Base-by-base conservation (phyloP, 768 basidiomycete species). In the Hortiboletus campestris region DNA sequence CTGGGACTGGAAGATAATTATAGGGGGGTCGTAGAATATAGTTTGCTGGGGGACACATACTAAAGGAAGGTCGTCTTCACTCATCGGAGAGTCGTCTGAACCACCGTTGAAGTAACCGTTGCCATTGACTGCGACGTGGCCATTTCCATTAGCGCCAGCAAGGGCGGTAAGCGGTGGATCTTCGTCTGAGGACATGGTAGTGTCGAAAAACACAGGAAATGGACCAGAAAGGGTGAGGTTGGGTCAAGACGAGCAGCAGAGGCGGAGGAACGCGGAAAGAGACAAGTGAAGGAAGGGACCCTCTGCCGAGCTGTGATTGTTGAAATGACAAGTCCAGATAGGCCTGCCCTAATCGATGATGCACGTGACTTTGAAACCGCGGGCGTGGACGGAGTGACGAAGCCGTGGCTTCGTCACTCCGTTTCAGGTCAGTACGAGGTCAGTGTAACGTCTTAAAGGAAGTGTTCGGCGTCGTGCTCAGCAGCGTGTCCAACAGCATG, bases 1-100 rank as follows among this genome's bases (percentile, higher is more conserved):
- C 75, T 89, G 84, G 11, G 83, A 86, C 84, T 78, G 50, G 39
- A 42, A 32, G 51, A 76, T 60, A 70, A 60, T 66, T 67, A 62
- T 51, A 62, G 60, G 64, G 58, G 56, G 61, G 34, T 44, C 47
- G 51, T 35, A n/a, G 20, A 32, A 56, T 47, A 53, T 8, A 20
- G 41, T 36, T 20, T 14, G 43, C 28, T 22, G 38, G 46, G 42
- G 55, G 28, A 54, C 58, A 76, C 82, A 61, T 70, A 91, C 90
- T 68, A 89, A 75, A 43, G 88, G 88, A 71, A 84, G 71, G 63
- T 89, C 86, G 49, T 84, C 86, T 55, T 88, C 87, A 59, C 85
- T 88, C 80, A 85, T 80, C 25, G 78, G 75, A 48, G 74, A 75
- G 64, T 74, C 72, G 14, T 68, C 72, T 53, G 75, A 72, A 53